A percentile compares a stretch with the other conserved stretches of the same genome.
Evolutionary conservation across 106 monocot genomes (phyloP).

Genomic region (Phalaenopsis aphrodite): DNA sequence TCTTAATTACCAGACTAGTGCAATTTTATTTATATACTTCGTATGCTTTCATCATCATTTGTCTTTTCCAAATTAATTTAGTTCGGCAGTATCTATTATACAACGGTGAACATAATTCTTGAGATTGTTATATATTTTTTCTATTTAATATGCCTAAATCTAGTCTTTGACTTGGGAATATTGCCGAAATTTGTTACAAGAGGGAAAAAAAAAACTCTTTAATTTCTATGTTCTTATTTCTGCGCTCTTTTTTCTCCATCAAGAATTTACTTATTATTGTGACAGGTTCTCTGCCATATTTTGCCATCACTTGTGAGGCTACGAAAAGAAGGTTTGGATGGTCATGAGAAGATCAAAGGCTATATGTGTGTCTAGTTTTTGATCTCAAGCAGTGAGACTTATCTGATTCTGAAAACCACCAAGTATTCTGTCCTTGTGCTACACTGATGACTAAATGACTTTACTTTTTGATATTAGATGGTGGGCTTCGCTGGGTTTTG

Average conservation of each 20-base stretch:
- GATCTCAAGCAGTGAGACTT: conserved; percentile 56
- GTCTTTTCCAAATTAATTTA: too few relatives aligned
- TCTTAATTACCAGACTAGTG: neutral
- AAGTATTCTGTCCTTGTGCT: neutral
- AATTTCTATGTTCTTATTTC: neutral
- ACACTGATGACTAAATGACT: neutral
- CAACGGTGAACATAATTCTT: too few relatives aligned
- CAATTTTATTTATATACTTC: neutral
- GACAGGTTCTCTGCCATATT: conserved; percentile 77
- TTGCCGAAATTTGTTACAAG: neutral
- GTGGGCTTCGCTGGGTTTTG: conserved; percentile 91
- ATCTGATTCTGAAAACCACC: conserved; percentile 11
- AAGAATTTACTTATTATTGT: neutral
- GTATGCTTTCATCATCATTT: neutral
- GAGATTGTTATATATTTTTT: too few relatives aligned
- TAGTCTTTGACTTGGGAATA: neutral
- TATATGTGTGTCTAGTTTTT: conserved; percentile 94
- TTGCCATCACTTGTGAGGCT: conserved; percentile 88
- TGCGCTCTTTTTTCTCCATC: neutral
- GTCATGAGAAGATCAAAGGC: conserved; percentile 98
- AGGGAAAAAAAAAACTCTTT: neutral
- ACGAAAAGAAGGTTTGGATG: conserved; percentile 98
- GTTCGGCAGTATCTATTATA: too few relatives aligned
- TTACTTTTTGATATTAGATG: conserved; percentile 43
- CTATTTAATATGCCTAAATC: too few relatives aligned